Conservation (phyloP, 225 moss, liverwort and hornwort species). For the Sphagnum contortum region DNA sequence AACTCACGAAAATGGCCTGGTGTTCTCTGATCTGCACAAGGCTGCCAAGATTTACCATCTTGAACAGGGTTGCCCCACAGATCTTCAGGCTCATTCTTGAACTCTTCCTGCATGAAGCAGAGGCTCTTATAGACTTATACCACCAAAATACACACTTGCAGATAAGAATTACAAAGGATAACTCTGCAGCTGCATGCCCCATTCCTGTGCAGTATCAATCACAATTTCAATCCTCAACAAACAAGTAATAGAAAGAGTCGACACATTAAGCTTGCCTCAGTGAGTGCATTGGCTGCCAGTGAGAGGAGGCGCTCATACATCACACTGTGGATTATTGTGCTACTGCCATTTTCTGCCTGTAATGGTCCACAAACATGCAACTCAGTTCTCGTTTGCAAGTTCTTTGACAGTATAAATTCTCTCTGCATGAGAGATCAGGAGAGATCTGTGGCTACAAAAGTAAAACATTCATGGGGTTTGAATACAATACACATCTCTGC, state of each 20-base stretch:
- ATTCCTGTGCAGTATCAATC: neutral
- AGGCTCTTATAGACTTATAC: neutral
- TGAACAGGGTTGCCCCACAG: constrained; percentile 67
- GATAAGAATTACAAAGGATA: too few relatives aligned
- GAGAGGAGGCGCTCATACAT: constrained; percentile 63
- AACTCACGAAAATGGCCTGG: constrained; percentile 34
- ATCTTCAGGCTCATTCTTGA: constrained; percentile 52
- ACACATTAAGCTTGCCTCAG: constrained; percentile 40
- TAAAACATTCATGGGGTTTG: too few relatives aligned
- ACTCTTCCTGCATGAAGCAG: constrained; percentile 27
- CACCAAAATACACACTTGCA: neutral
- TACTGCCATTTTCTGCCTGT: too few relatives aligned
- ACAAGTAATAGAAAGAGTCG: too few relatives aligned
- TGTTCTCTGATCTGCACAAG: constrained; percentile 54
- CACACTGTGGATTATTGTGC: neutral
- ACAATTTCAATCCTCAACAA: neutral
- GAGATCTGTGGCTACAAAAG: too few relatives aligned
- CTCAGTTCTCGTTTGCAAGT: too few relatives aligned
- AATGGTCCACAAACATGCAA: too few relatives aligned
- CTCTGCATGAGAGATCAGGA: too few relatives aligned
- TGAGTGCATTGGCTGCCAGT: constrained; percentile 79
- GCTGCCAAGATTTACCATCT: constrained; percentile 53
- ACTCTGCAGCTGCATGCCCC: neutral
- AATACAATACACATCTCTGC: too few relatives aligned
- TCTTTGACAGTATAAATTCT: too few relatives aligned